Evolutionary conservation across 805 yeast genomes (phyloP).

Genomic region (Wickerhamiella vanderwaltii): DNA sequence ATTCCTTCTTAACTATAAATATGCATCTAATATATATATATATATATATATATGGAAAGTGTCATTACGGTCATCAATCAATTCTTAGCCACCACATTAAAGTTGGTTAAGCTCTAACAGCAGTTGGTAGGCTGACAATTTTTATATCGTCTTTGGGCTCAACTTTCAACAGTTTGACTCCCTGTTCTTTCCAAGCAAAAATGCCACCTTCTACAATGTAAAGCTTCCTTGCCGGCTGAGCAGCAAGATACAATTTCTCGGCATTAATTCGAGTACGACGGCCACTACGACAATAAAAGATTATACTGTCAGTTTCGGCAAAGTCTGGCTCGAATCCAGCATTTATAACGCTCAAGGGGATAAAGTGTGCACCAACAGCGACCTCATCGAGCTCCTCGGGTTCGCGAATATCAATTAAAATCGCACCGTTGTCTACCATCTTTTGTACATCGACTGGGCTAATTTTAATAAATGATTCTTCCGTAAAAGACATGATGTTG

Average conservation of each 20-base stretch:
- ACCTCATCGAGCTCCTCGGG: conserved; percentile 15
- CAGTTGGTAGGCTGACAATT: too few species aligned
- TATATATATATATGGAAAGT: too few species aligned
- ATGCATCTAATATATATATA: too few species aligned
- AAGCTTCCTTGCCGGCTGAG: conserved; percentile 10
- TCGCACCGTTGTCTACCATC: conserved; percentile 3
- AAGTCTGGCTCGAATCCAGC: conserved; percentile 10
- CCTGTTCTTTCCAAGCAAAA: conserved; percentile 8
- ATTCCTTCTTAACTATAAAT: too few species aligned
- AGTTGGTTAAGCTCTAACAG: too few species aligned
- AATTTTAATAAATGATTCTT: not conserved
- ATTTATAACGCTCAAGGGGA: conserved; percentile 20
- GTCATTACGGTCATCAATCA: too few species aligned
- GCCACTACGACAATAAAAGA: conserved; percentile 11
- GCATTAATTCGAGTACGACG: conserved; percentile 10
- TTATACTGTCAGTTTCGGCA: conserved; percentile 1
- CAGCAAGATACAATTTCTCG: conserved; percentile 8
- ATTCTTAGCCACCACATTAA: too few species aligned
- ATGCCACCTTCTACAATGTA: conserved; percentile 12
- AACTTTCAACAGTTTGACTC: not conserved
- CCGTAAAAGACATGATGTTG: not conserved
- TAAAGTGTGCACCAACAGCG: conserved; percentile 16
- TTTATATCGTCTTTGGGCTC: too few species aligned
- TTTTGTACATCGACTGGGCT: conserved; percentile 5
- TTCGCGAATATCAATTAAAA: conserved; percentile 16